Evolutionary conservation across 2,329 filamentous ascomycete genomes (phyloP), one percentile per base, ranked within the genome.

Genomic region (Ambrosiella beaveri): DNA sequence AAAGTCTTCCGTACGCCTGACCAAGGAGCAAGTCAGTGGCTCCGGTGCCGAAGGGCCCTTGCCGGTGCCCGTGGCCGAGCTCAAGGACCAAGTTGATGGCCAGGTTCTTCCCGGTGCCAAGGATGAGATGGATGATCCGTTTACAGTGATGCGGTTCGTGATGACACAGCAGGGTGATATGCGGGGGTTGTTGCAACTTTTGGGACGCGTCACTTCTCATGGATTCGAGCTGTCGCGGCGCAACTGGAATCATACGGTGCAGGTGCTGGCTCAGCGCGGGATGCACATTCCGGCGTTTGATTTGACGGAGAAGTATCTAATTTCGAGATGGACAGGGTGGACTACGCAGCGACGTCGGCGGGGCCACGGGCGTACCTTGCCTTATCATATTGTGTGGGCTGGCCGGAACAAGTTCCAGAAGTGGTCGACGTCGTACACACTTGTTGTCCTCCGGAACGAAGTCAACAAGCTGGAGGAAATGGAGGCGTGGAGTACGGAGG

Each of bases 191-290:
- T 66, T 73, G 4, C 60, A 70, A 7, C 69, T 78, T 13, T 68
- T 89, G 36, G 68, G 74, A 19, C 68, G 76, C n/a, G 72, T 90
- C 9, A 72, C 79, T 7, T 66, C 68, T 1, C 74, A 77, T 45
- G 91, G 90, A 9, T 96, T 91, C 71, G 71, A 73, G 36, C 70
- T 96, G 59, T 84, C 88, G 65, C 83, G 79, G 66, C 77, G 77
- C 64, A 89, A 87, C 63, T 95, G 88, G 88, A 93, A 95, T 66
- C 75, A 78, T 55, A 82, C 86, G 62, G 76, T 95, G 58, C 80
- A 85, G 64, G 70, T 76, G 55, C 79, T 96, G 36, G 79, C 81
- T 27, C 71, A 74, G 12, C 74, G 81, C 57, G 75, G 77, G 51
- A 74, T 77, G 51, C 76, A 78, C 64, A 70, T 79, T 53, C 74